These are phyloP conservation scores for Leishmania major DNA, from an alignment of 208 protist species.

Conservation along the genomic window DNA sequence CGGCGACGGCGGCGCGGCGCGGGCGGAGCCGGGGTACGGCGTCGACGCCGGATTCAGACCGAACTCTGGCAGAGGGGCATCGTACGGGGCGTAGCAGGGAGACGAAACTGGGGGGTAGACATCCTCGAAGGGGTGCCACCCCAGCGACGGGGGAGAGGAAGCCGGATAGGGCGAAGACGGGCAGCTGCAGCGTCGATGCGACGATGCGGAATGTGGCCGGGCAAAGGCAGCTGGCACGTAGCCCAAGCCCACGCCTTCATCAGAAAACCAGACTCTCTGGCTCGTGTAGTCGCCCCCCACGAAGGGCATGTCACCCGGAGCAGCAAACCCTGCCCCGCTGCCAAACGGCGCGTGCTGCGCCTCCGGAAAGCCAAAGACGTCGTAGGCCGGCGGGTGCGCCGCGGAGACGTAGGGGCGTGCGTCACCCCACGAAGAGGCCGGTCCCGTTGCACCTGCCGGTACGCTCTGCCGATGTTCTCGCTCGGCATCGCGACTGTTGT, in stretches of 20 bases:
- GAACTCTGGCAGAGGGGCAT: not conserved
- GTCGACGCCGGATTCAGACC: not conserved
- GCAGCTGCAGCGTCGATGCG: slow-evolving; percentile 1
- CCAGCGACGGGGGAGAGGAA: not conserved
- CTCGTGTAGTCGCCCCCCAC: not conserved
- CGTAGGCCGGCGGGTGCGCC: too few relatives aligned
- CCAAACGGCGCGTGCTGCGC: slow-evolving; percentile 9
- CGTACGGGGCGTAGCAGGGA: slow-evolving; percentile 5
- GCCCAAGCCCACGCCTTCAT: not conserved
- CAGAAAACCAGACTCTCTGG: not conserved
- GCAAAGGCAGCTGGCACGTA: not conserved
- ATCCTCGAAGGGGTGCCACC: not conserved
- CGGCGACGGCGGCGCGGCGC: not conserved
- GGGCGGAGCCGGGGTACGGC: not conserved
- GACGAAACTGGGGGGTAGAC: not conserved
- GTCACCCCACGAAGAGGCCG: not conserved
- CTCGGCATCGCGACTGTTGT: not conserved
- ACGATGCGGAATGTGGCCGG: not conserved
- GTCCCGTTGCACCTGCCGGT: not conserved
- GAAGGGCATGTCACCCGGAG: not conserved
- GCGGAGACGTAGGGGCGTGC: not conserved
- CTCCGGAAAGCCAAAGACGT: not conserved
- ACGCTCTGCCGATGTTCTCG: not conserved
- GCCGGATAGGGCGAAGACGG: not conserved
- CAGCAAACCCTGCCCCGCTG: not conserved